phyloP scores from a whole-genome alignment of 106 monocot species.

The Allium cepa region DNA sequence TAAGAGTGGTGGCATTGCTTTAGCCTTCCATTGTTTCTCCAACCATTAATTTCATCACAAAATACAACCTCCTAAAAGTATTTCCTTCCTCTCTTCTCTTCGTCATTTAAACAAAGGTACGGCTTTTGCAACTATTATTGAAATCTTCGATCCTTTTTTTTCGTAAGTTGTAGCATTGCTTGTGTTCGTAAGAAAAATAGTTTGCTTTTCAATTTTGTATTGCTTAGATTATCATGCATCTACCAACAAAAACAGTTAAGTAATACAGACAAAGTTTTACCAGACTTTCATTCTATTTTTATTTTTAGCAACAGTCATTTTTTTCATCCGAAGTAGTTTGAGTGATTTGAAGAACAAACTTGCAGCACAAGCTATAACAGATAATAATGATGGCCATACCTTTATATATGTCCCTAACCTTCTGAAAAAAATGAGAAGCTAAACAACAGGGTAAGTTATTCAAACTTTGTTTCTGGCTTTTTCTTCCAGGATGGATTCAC shows the following conservation, averaged over 20 bases:
- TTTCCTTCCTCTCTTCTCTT: background rate
- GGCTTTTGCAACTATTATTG: background rate
- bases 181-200: background rate
- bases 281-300: background rate
- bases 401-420: background rate
- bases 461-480: background rate
- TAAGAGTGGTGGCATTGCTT: constrained; percentile 9
- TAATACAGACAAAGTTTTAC: background rate
- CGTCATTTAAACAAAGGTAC: too few species aligned
- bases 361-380: background rate
- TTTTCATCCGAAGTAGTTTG: background rate
- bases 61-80: background rate
- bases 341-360: background rate
- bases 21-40: constrained; percentile 6
- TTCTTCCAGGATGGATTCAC: constrained; percentile 18
- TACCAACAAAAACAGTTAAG: background rate
- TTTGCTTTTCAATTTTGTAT: background rate
- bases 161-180: background rate
- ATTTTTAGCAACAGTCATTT: background rate
- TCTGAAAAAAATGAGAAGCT: background rate
- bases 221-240: background rate
- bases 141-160: background rate
- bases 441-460: background rate
- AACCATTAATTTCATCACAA: background rate
- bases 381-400: background rate